A percentile compares a stretch with the other conserved stretches of the same genome.
phyloP scores from a whole-genome alignment of 208 protist genomes.

The Trypanosoma theileri region DNA sequence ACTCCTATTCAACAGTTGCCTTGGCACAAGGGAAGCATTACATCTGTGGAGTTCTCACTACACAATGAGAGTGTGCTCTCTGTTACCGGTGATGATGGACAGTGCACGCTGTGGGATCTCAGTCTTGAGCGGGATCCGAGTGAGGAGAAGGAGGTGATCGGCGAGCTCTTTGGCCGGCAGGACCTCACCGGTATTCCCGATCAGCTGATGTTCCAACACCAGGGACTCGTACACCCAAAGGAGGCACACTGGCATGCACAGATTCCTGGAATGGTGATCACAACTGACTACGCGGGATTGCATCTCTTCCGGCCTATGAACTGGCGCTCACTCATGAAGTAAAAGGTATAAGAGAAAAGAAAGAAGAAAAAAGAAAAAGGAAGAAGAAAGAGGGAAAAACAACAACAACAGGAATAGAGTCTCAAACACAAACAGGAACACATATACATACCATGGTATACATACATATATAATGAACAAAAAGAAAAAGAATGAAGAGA shows the following conservation, averaged over 20 bases:
- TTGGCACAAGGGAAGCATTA: constrained; percentile 94
- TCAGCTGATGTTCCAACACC: constrained; percentile 98
- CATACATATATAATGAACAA: background rate
- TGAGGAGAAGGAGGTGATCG: constrained; percentile 84
- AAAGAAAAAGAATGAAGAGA: background rate
- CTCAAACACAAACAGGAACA: background rate
- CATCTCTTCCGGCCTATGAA: constrained; percentile 97
- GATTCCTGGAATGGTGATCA: constrained; percentile 95
- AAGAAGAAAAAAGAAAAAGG: constrained; percentile 5
- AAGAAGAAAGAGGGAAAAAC: constrained; percentile 1
- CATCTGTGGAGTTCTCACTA: constrained; percentile 96
- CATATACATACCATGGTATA: background rate
- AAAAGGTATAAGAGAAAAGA: constrained; percentile 12
- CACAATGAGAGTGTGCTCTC: constrained; percentile 95
- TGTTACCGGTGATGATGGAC: constrained; percentile 91
- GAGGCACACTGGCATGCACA: constrained; percentile 98
- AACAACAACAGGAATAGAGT: constrained; percentile 6
- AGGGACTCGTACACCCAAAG: constrained; percentile 96
- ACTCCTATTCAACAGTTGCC: constrained; percentile 87
- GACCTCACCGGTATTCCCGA: constrained; percentile 86
- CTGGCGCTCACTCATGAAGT: constrained; percentile 90
- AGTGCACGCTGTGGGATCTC: constrained; percentile 98
- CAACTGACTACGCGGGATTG: constrained; percentile 94
- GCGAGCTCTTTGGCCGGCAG: constrained; percentile 71
- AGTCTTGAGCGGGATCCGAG: constrained; percentile 96